These are phyloP conservation scores for Kwoniella shandongensis DNA, from an alignment of 768 basidiomycete species.

Conservation along the genomic window DNA sequence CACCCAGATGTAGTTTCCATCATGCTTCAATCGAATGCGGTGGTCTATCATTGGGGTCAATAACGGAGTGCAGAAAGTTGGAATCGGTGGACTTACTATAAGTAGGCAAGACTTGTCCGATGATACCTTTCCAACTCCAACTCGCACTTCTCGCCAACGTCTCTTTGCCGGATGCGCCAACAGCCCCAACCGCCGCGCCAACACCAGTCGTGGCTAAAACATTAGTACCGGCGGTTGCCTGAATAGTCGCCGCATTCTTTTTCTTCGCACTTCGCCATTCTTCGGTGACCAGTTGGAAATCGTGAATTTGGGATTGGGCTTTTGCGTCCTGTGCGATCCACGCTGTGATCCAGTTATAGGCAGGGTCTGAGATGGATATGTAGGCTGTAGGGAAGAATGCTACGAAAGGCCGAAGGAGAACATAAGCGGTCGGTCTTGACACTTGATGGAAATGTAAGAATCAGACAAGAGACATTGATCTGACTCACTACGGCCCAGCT, in stretches of 20 bases:
- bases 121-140: constrained; percentile 24
- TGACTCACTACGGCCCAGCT: constrained; percentile 4
- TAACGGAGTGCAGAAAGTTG: background rate
- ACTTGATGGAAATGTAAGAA: background rate
- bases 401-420: background rate
- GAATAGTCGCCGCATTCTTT: background rate
- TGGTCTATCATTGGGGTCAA: too few relatives aligned
- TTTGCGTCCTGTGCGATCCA: constrained; percentile 36
- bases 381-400: constrained; percentile 40
- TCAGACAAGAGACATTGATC: background rate
- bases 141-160: too few relatives aligned
- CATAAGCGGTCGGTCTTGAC: background rate
- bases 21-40: constrained; percentile 20
- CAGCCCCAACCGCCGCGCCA: too few relatives aligned
- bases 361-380: constrained; percentile 23
- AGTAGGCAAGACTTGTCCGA: constrained; percentile 34
- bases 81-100: constrained; percentile 23
- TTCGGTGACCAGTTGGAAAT: constrained; percentile 30
- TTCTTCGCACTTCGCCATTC: constrained; percentile 21
- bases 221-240: too few relatives aligned
- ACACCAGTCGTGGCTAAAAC: too few relatives aligned
- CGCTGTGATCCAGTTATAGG: constrained; percentile 37
- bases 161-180: background rate
- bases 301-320: constrained; percentile 30
- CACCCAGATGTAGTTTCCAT: constrained; percentile 32